These are phyloP conservation scores for Geranium brycei DNA, from an alignment of 345 rosid genomes.

Conservation along the genomic window DNA sequence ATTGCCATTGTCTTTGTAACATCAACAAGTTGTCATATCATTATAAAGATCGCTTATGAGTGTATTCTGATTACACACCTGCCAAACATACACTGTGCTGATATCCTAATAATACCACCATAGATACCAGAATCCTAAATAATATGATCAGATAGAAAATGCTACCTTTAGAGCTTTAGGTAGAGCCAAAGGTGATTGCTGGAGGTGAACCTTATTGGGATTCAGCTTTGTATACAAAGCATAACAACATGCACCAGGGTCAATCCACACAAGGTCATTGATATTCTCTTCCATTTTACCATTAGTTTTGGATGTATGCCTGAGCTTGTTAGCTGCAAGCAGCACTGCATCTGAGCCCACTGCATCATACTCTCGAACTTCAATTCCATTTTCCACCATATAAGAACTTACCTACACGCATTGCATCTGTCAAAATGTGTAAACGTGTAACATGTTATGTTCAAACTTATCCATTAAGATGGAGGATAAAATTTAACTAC, in stretches of 20 bases:
- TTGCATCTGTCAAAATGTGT: no score
- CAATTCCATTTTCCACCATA: conserved; percentile 46
- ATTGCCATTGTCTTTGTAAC: no score
- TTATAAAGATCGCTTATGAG: no score
- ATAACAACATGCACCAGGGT: conserved; percentile 74
- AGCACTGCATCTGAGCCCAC: conserved; percentile 56
- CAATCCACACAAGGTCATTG: conserved; percentile 60
- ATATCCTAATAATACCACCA: no score
- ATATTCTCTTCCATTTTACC: conserved; percentile 19
- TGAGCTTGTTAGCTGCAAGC: conserved; percentile 52
- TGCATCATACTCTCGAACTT: conserved; percentile 50
- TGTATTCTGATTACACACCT: no score
- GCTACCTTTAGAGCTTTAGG: conserved; percentile 87
- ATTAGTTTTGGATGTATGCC: conserved; percentile 9
- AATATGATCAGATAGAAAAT: not conserved
- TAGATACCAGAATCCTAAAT: no score
- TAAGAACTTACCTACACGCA: conserved; percentile 33
- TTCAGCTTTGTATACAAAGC: conserved; percentile 75
- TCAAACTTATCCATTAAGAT: no score
- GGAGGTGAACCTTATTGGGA: conserved; percentile 48
- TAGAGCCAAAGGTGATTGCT: conserved; percentile 83
- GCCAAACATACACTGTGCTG: no score
- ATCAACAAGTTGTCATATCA: no score
- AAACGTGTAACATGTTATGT: no score
- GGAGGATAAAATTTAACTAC: no score